Evolutionary conservation across 2,329 filamentous ascomycete species (phyloP).

Genomic region (Claviceps sp.): DNA sequence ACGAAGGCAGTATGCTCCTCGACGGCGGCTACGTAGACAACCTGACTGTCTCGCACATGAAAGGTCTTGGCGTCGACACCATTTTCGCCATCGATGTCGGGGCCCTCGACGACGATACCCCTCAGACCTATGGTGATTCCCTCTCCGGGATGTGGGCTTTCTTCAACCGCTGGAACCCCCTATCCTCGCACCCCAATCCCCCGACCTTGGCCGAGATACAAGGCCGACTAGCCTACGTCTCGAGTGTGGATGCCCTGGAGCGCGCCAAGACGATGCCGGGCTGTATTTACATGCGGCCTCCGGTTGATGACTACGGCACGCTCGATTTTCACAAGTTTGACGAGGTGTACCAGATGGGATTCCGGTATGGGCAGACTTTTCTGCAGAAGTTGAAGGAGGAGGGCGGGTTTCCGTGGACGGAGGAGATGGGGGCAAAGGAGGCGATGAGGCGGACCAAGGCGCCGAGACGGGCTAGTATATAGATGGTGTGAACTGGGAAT

Average conservation of each 20-base stretch:
- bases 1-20: constrained; percentile 91
- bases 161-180: constrained; percentile 92
- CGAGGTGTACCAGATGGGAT: constrained; percentile 86
- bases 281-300: constrained; percentile 92
- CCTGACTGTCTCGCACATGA: constrained; percentile 94
- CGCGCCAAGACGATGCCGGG: constrained; percentile 82
- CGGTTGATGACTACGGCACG: constrained; percentile 85
- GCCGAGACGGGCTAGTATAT: constrained; percentile 66
- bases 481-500: constrained; percentile 5
- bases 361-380: constrained; percentile 72
- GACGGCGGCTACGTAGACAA: constrained; percentile 98
- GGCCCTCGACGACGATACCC: constrained; percentile 78
- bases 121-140: constrained; percentile 86
- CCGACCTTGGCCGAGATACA: constrained; percentile 94
- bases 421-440: constrained; percentile 66
- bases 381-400: constrained; percentile 64
- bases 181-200: constrained; percentile 77
- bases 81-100: constrained; percentile 96
- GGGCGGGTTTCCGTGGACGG: constrained; percentile 56
- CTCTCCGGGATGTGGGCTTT: constrained; percentile 92
- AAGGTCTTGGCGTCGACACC: constrained; percentile 77
- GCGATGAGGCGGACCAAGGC: constrained; percentile 67
- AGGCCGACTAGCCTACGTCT: constrained; percentile 86
- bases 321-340: constrained; percentile 96
- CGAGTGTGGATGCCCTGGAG: constrained; percentile 85